phyloP scores from a whole-genome alignment of 2,329 filamentous ascomycete species.

The Paracamarosporium sp. region DNA sequence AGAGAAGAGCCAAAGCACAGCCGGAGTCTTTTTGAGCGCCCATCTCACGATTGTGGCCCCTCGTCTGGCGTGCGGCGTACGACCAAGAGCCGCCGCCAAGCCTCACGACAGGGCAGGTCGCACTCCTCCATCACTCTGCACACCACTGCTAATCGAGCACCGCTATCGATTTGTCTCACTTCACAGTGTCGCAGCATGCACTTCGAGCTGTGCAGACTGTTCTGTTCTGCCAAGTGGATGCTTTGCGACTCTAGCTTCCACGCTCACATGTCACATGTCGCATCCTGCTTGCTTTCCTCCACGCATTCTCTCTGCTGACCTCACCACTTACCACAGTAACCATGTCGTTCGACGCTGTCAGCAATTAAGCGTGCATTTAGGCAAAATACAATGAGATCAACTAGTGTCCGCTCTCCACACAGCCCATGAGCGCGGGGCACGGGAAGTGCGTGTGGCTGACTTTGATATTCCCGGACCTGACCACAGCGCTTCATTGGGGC shows the following conservation, averaged over 20 bases:
- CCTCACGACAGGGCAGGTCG: too few relatives aligned
- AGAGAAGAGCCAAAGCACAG: not conserved
- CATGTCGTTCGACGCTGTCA: slow-evolving; percentile 1
- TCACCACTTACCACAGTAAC: too few relatives aligned
- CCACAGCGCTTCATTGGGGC: not conserved
- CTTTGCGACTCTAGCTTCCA: too few relatives aligned
- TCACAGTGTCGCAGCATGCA: too few relatives aligned
- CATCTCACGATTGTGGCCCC: not conserved
- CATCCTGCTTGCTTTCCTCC: not conserved
- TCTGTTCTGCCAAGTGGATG: too few relatives aligned
- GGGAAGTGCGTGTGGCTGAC: not conserved
- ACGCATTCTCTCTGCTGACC: not conserved
- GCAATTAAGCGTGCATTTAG: slow-evolving; percentile 9
- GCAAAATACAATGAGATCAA: slow-evolving; percentile 2
- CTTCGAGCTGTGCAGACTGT: too few relatives aligned
- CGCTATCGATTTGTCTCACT: too few relatives aligned
- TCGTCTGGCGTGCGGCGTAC: not conserved
- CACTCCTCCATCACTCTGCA: too few relatives aligned
- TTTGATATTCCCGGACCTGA: not conserved
- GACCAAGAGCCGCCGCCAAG: not conserved
- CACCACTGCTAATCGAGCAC: too few relatives aligned
- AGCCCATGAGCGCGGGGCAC: not conserved
- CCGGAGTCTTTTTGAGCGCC: not conserved
- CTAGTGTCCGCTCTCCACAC: slow-evolving; percentile 6
- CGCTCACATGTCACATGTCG: not conserved